Percentiles rank a stretch among this genome's conserved stretches.
phyloP scores from a whole-genome alignment of 2,329 filamentous ascomycete genomes.

The Hyphodiscus sp. region DNA sequence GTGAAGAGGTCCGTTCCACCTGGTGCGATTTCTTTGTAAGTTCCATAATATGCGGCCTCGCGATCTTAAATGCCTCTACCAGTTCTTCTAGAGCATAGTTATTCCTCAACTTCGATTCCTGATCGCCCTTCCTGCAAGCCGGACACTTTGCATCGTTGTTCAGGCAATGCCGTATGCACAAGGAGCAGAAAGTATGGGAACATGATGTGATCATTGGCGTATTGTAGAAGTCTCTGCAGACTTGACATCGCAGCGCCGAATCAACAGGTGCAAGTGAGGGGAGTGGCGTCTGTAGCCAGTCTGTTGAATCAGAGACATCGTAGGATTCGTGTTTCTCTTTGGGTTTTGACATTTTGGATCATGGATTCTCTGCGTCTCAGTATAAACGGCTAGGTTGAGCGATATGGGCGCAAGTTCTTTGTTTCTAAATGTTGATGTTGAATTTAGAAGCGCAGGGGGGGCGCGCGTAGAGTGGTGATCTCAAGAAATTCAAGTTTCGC shows the following conservation, averaged over 20 bases:
- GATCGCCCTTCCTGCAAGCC: slow-evolving; percentile 69
- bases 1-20: slow-evolving; percentile 18
- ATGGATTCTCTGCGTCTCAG: neutral
- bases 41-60: slow-evolving; percentile 54
- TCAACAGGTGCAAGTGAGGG: slow-evolving; percentile 65
- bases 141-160: slow-evolving; percentile 83
- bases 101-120: slow-evolving; percentile 75
- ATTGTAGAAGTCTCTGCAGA: slow-evolving; percentile 96
- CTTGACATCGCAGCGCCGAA: slow-evolving; percentile 82
- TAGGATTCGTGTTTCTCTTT: slow-evolving; percentile 14
- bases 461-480: slow-evolving; percentile 25
- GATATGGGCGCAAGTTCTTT: slow-evolving; percentile 9
- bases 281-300: slow-evolving; percentile 71
- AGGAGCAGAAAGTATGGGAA: slow-evolving; percentile 91
- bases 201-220: slow-evolving; percentile 95
- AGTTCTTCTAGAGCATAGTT: slow-evolving; percentile 84
- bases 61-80: slow-evolving; percentile 68
- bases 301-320: slow-evolving; percentile 68
- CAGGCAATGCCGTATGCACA: slow-evolving; percentile 86
- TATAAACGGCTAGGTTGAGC: neutral
- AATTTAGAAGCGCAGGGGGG: slow-evolving; percentile 3
- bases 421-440: neutral
- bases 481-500: slow-evolving; percentile 2
- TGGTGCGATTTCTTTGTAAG: slow-evolving; percentile 50
- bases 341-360: slow-evolving; percentile 6